Conservation (phyloP, 148 eudicot genomes). For the Chenopodium album region DNA sequence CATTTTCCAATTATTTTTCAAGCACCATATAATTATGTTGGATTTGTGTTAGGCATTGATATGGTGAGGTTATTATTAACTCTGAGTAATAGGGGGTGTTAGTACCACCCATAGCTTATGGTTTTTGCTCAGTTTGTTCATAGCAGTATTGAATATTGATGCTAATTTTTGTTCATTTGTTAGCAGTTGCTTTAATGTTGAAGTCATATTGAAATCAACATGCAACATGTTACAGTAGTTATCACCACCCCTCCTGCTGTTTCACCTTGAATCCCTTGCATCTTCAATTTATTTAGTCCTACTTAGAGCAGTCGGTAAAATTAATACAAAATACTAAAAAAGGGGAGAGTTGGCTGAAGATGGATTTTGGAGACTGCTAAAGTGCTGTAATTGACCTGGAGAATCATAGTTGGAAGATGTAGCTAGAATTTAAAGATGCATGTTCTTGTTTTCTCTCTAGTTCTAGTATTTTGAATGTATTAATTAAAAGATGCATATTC, state of each 20-base stretch:
- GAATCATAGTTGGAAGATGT: neutral
- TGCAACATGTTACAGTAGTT: neutral
- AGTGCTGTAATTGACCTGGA: neutral
- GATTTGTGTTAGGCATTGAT: too few relatives aligned
- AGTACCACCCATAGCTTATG: neutral
- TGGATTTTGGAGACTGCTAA: neutral
- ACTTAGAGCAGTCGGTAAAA: neutral
- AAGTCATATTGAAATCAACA: neutral
- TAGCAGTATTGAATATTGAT: too few relatives aligned
- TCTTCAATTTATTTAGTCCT: neutral
- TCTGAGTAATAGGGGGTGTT: neutral
- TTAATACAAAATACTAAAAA: neutral
- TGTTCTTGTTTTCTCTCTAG: neutral
- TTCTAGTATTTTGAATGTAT: neutral
- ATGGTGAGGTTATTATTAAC: neutral
- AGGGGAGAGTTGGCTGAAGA: neutral
- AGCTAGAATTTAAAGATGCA: neutral
- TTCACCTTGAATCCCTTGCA: neutral
- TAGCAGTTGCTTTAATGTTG: neutral
- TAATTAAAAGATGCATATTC: too few relatives aligned
- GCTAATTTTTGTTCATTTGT: neutral
- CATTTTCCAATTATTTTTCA: neutral
- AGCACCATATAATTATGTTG: neutral
- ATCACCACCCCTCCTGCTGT: neutral
- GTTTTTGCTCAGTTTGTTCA: neutral